These are phyloP conservation scores for Zygosaccharomyces sapae DNA, from an alignment of 1,139 yeast genomes.

Conservation along the genomic window DNA sequence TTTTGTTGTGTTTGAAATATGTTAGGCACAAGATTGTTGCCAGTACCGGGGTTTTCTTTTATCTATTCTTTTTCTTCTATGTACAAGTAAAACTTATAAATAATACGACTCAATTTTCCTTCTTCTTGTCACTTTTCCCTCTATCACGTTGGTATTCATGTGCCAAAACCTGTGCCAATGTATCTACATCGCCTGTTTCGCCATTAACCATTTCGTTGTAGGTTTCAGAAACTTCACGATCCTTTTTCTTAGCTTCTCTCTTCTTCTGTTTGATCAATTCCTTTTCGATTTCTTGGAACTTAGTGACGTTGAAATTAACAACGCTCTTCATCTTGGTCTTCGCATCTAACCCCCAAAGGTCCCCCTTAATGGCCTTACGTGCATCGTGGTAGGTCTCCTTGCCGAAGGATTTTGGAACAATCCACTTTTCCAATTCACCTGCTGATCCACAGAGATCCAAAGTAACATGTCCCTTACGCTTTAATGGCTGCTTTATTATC, in stretches of 20 bases:
- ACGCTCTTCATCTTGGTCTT: constrained; percentile 49
- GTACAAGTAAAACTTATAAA: too few species aligned
- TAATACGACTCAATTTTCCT: constrained; percentile 1
- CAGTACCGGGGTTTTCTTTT: neutral
- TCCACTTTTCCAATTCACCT: constrained; percentile 83
- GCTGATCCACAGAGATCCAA: constrained; percentile 76
- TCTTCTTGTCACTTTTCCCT: constrained; percentile 14
- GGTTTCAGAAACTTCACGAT: constrained; percentile 22
- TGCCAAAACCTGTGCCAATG: constrained; percentile 18
- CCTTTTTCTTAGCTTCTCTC: constrained; percentile 21
- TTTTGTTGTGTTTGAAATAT: neutral
- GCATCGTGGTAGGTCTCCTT: constrained; percentile 84
- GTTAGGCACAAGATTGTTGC: neutral
- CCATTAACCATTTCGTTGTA: constrained; percentile 17
- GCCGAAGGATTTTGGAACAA: constrained; percentile 73
- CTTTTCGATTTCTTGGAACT: constrained; percentile 33
- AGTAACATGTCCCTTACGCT: constrained; percentile 77
- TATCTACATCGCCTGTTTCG: constrained; percentile 13
- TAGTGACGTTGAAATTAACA: constrained; percentile 31
- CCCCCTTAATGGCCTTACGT: constrained; percentile 79
- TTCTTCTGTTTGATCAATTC: constrained; percentile 27
- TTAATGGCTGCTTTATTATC: constrained; percentile 65
- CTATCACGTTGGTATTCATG: constrained; percentile 16
- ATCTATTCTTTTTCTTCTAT: too few species aligned
- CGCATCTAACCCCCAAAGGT: constrained; percentile 79